Evolutionary conservation across 78 protist genomes (phyloP).

Genomic region (Emiliania huxleyi): DNA sequence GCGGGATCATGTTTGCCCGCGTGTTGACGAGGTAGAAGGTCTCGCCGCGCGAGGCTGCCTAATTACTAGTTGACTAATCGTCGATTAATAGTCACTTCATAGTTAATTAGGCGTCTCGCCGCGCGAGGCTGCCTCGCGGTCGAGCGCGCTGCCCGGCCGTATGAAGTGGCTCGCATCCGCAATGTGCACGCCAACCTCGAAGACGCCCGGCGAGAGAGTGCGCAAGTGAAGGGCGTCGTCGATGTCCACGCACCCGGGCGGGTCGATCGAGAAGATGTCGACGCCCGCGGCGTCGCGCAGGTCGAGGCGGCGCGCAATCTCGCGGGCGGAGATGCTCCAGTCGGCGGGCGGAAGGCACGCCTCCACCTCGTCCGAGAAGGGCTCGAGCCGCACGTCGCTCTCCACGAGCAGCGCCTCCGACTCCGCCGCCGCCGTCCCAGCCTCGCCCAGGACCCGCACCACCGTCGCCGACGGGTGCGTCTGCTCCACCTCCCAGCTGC

Average conservation of each 20-base stretch:
- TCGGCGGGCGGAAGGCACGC: constrained; percentile 29
- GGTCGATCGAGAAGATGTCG: constrained; percentile 47
- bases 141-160: constrained; percentile 45
- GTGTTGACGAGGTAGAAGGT: constrained; percentile 43
- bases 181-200: constrained; percentile 66
- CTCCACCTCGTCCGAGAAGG: background rate
- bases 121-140: constrained; percentile 49
- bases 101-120: background rate
- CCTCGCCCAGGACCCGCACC: constrained; percentile 26
- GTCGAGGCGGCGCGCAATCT: constrained; percentile 20
- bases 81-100: too few species aligned
- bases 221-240: constrained; percentile 65
- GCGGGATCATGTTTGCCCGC: constrained; percentile 70
- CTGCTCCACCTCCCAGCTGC: constrained; percentile 8
- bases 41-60: too few species aligned
- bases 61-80: too few species aligned
- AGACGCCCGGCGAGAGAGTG: background rate
- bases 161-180: constrained; percentile 75
- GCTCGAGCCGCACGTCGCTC: background rate
- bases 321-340: background rate
- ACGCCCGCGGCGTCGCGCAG: background rate
- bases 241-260: constrained; percentile 65
- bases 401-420: constrained; percentile 10
- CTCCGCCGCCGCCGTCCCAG: constrained; percentile 7
- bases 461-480: constrained; percentile 29